Base-by-base conservation (phyloP, 164 flowering plant genomes). In the Warburgia ugandensis region DNA sequence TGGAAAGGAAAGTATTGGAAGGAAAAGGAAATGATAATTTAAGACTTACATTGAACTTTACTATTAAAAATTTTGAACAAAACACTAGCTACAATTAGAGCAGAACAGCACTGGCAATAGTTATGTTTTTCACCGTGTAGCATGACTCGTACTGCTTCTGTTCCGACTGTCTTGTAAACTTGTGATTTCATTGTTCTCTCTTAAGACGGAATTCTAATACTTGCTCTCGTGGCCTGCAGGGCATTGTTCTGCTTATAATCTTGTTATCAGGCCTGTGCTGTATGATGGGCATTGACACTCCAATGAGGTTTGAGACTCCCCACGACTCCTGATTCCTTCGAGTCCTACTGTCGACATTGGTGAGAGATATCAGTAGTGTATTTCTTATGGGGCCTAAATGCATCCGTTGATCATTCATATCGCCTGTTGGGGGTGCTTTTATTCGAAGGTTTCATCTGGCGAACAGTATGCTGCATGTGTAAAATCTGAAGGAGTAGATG, bases 271-370 rank as follows among this genome's bases (percentile, higher is more conserved):
- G 95, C 28, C 83, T 92, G 42, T 80, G 95, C 71, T 92, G 95
- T 68, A 92, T 92, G 96, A 69, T 73, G 90, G 98, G 98, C 17
- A 92, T 92, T 27, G 95, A 92, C 58, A 76, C 91, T 53, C 98
- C 95, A 25, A 68, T 95, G 8, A 78, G 98, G 69, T 91, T 87
- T 57, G 96, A 87, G 77, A 41, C 78, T 29, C 82, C 95, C 28
- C 94, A 79, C 55, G 96, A 85, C 7, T 77, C 84, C 45, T 89
- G 62, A 84, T n/a, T 42, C 9, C 29, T 7, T 4, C 23, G 8
- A 30, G 27, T 25, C 19, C 52, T 31, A 3, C 60, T n/a, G 21
- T 17, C 59, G 52, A 13, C 14, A 13, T 23, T 29, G 12, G 11
- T 29, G 35, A 27, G 46, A 12, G 21, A 39, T 48, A 9, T 29